phyloP scores from a whole-genome alignment of 179 eudicot species.

The Spinacia oleracea region DNA sequence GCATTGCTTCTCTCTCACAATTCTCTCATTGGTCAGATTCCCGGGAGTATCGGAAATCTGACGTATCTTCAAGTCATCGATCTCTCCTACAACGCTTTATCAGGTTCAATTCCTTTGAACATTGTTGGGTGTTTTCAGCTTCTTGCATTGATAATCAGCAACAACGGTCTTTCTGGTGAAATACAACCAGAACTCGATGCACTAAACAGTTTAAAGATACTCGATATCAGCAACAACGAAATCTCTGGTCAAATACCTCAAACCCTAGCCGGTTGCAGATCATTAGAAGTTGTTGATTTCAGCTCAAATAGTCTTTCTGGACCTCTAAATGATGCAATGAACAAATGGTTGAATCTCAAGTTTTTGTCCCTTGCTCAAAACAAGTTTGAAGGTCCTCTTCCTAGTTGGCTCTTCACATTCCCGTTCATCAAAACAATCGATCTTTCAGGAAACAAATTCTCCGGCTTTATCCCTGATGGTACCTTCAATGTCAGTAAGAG shows the following conservation, averaged over 20 bases:
- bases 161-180: constrained; percentile 84
- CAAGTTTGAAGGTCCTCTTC: constrained; percentile 65
- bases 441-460: constrained; percentile 69
- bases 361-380: constrained; percentile 73
- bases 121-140: constrained; percentile 93
- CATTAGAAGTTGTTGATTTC: constrained; percentile 84
- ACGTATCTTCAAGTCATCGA: constrained; percentile 93
- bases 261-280: constrained; percentile 92
- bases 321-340: constrained; percentile 68
- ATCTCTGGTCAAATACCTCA: constrained; percentile 90
- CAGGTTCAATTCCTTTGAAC: constrained; percentile 82
- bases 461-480: constrained; percentile 71
- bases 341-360: constrained; percentile 82
- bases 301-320: constrained; percentile 87
- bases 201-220: constrained; percentile 73
- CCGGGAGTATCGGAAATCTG: constrained; percentile 77
- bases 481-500: constrained; percentile 62
- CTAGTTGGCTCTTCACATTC: constrained; percentile 78
- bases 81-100: constrained; percentile 68
- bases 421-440: constrained; percentile 62
- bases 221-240: constrained; percentile 72
- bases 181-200: constrained; percentile 92
- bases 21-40: constrained; percentile 68
- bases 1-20: constrained; percentile 79
- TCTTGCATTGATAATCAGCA: constrained; percentile 68